Conservation (phyloP, 306 rosid species). For the Trifolium dubium region DNA sequence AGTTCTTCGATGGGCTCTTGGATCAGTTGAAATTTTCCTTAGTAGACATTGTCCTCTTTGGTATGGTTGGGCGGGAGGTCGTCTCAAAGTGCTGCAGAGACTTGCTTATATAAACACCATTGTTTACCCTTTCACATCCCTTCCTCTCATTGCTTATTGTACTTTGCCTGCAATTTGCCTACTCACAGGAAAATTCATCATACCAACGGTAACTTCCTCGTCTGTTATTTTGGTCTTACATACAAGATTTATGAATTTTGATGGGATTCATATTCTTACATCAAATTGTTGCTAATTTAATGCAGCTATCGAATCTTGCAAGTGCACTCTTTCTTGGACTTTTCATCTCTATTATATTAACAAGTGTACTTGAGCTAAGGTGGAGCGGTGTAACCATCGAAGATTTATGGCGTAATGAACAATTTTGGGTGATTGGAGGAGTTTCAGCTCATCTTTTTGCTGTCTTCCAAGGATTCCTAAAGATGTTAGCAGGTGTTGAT, state of each 20-base stretch:
- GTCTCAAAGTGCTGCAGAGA: constrained; percentile 88
- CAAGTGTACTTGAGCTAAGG: constrained; percentile 84
- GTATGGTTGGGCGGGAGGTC: constrained; percentile 97
- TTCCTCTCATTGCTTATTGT: constrained; percentile 94
- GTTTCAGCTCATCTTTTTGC: constrained; percentile 98
- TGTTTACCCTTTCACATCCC: constrained; percentile 95
- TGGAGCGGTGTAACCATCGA: constrained; percentile 93
- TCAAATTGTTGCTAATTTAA: constrained; percentile 13
- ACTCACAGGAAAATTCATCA: constrained; percentile 94
- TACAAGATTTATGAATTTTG: neutral
- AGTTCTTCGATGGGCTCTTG: constrained; percentile 99
- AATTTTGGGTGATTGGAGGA: constrained; percentile 96
- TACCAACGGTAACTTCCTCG: constrained; percentile 79
- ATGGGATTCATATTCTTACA: neutral
- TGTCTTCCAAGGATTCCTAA: constrained; percentile 91
- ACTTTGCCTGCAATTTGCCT: constrained; percentile 92
- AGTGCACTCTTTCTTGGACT: constrained; percentile 92
- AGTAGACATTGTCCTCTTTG: constrained; percentile 98
- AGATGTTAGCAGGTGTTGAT: constrained; percentile 89
- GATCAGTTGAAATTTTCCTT: constrained; percentile 99
- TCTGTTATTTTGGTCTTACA: neutral
- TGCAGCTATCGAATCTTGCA: constrained; percentile 94
- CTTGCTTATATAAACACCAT: constrained; percentile 94
- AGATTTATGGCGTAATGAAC: constrained; percentile 93
- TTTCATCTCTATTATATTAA: constrained; percentile 80